Conservation (phyloP, 129 eudicot genomes). For the Silybum marianum region DNA sequence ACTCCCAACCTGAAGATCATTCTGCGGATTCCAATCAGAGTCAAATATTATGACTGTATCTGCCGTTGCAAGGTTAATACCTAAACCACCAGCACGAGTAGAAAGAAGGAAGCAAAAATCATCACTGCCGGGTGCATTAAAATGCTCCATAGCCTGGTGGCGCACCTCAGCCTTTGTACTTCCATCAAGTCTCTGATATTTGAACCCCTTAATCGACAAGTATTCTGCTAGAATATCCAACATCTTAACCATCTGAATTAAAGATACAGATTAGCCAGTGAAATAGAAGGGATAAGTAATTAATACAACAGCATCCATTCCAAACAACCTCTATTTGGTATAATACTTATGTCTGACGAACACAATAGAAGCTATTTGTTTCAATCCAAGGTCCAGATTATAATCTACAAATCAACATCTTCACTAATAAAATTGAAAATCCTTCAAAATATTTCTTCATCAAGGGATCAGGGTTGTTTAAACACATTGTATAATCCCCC, state of each 20-base stretch:
- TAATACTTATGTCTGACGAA: neutral
- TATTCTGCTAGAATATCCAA: conserved; percentile 93
- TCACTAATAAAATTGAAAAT: neutral
- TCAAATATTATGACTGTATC: conserved; percentile 98
- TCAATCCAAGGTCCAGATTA: neutral
- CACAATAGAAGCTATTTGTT: neutral
- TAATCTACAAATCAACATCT: neutral
- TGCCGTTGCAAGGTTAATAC: conserved; percentile 98
- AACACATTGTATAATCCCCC: no score
- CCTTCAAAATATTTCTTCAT: neutral
- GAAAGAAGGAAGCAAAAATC: conserved; percentile 99
- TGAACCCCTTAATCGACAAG: conserved; percentile 91
- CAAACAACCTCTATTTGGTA: neutral
- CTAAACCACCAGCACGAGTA: conserved; percentile 99
- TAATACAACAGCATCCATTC: conserved; percentile 5
- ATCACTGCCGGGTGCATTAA: conserved; percentile 99
- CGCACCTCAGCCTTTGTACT: conserved; percentile 96
- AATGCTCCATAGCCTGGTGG: conserved; percentile 99
- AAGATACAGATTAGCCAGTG: neutral
- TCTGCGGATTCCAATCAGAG: conserved; percentile 99
- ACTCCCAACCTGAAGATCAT: conserved; percentile 81
- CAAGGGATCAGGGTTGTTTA: no score
- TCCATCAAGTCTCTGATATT: conserved; percentile 96
- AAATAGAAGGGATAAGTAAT: conserved; percentile 1
- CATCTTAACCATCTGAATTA: conserved; percentile 95